Evolutionary conservation across 306 rosid species (phyloP), one percentile per base, ranked within the genome.

Genomic region (Quercus dentata): DNA sequence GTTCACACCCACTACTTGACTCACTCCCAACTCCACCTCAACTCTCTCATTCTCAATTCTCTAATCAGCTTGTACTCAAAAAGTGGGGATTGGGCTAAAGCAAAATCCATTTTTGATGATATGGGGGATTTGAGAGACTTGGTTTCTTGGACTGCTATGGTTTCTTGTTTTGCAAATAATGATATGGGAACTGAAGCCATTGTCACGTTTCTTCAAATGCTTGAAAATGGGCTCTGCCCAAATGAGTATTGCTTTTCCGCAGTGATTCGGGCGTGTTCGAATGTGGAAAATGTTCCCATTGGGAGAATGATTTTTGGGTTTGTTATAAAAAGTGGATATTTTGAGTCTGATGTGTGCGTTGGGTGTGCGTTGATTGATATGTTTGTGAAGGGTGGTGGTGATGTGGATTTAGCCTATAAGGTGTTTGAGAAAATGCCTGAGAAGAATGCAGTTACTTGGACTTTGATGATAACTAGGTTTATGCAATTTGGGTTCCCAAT

Each of bases 311-410:
- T 90, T 21, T 87, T 88, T 63, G 91, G 85, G 0, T 80, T 81
- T 74, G 18, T 87, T 1, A 25, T 88, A 1, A 90, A 90, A 76
- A 83, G 81, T 56, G 91, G 94, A 4, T 88, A 82, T 61, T 83
- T 90, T 56, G 80, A 77, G 38, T 82, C 87, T 38, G 78, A 85
- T 84, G 87, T 90, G 13, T 87, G 83, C 69, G 92, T 90, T 67
- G 94, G 94, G 5, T 90, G 94, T 83, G 91, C 81, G 2, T 76
- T 90, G 67, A 88, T 87, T 46, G 94, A 88, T 76, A 85, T 87
- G 94, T 85, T 83, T 80, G 85, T 21, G 0, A 87, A 83, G 76
- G 88, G 94, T 4, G 30, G 83, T 0, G 44, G 71, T 9, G 91
- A 88, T 75, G 51, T 87, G 20, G 76, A 71, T 18, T 87, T 83